Percentiles rank a stretch among this genome's conserved stretches.
Conservation (phyloP, 495 filamentous ascomycete species). For the Aspergillus heteromorphus region DNA sequence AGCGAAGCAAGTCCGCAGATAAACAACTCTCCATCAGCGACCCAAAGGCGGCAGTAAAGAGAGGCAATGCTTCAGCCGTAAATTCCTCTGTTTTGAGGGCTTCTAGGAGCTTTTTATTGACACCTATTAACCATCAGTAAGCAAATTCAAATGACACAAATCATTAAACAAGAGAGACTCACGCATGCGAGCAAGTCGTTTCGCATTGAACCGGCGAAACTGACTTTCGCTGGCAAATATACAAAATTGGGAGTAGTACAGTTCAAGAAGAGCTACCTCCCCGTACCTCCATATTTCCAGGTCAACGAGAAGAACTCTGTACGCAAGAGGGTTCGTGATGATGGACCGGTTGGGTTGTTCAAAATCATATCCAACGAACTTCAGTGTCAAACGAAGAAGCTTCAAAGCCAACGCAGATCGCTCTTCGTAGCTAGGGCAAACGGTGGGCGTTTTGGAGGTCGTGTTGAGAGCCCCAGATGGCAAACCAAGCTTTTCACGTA, state of each 20-base stretch:
- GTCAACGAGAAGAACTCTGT: constrained; percentile 85
- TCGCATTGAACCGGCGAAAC: constrained; percentile 84
- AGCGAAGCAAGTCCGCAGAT: constrained; percentile 75
- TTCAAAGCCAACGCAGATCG: constrained; percentile 61
- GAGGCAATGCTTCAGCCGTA: constrained; percentile 58
- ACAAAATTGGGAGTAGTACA: constrained; percentile 90
- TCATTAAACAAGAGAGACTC: constrained; percentile 35
- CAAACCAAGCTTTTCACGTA: constrained; percentile 68
- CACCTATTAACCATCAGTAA: constrained; percentile 51
- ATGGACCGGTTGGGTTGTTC: constrained; percentile 74
- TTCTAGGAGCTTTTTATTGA: constrained; percentile 84
- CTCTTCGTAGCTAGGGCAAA: constrained; percentile 38
- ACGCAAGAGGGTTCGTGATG: constrained; percentile 92
- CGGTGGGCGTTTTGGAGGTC: constrained; percentile 31
- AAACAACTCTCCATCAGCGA: constrained; percentile 72
- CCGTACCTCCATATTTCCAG: constrained; percentile 86
- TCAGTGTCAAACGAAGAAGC: constrained; percentile 69
- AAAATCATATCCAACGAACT: constrained; percentile 81
- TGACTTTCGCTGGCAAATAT: constrained; percentile 79
- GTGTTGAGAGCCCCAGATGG: constrained; percentile 19
- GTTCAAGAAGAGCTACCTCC: constrained; percentile 62
- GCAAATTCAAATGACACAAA: neutral
- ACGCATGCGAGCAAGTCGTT: constrained; percentile 84
- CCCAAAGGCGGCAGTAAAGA: constrained; percentile 72
- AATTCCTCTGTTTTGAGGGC: constrained; percentile 83